phyloP scores from a whole-genome alignment of 495 filamentous ascomycete genomes.

The Daldinia loculata region DNA sequence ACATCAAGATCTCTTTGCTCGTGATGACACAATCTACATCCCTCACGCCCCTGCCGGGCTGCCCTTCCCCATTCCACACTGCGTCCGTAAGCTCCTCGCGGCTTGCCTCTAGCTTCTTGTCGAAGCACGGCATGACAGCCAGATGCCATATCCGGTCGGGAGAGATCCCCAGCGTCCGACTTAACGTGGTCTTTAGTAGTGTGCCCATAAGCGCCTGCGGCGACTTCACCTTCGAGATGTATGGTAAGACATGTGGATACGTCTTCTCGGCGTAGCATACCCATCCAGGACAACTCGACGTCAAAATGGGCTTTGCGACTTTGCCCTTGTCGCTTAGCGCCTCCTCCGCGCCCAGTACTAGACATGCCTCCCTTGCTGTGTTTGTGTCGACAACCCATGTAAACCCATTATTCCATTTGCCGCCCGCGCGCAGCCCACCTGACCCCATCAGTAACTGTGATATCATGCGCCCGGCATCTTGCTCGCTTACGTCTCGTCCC shows the following conservation, averaged over 20 bases:
- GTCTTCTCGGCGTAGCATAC: conserved; percentile 99
- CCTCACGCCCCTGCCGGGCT: conserved; percentile 66
- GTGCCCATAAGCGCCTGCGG: conserved; percentile 93
- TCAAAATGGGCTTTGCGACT: conserved; percentile 74
- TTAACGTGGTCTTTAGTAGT: conserved; percentile 83
- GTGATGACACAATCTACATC: conserved; percentile 99
- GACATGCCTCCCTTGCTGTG: conserved; percentile 74
- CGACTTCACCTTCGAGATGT: conserved; percentile 90
- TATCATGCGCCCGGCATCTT: conserved; percentile 81
- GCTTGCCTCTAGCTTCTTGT: conserved; percentile 97
- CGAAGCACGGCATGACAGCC: conserved; percentile 97
- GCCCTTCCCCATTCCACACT: conserved; percentile 67
- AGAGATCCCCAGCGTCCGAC: conserved; percentile 70
- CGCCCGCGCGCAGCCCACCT: conserved; percentile 71
- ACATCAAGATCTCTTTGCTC: conserved; percentile 86
- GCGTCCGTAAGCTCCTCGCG: conserved; percentile 88
- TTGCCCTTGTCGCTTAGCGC: conserved; percentile 51
- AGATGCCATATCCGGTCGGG: conserved; percentile 91
- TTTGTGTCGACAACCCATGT: conserved; percentile 91
- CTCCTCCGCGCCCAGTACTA: conserved; percentile 85
- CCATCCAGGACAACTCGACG: conserved; percentile 95
- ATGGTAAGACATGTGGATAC: conserved; percentile 89
- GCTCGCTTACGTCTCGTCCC: conserved; percentile 74
- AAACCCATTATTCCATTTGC: conserved; percentile 77
- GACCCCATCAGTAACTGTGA: conserved; percentile 77